phyloP scores from a whole-genome alignment of 1,139 yeast genomes.

The Geotrichum citri-aurantii region DNA sequence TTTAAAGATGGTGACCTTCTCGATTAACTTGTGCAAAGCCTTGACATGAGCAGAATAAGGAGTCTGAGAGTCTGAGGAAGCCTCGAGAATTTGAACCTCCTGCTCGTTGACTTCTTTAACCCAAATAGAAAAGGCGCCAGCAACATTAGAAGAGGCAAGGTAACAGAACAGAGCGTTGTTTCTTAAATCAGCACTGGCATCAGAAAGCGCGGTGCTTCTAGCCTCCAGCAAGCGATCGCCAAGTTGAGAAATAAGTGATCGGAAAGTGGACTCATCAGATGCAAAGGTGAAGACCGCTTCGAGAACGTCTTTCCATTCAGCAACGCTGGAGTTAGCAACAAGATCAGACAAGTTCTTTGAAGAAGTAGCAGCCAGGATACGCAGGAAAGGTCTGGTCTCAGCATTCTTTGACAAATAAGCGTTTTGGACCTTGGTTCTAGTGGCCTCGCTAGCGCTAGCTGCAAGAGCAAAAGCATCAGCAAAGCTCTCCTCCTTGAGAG shows the following conservation, averaged over 20 bases:
- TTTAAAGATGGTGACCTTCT: constrained; percentile 73
- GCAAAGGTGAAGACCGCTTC: constrained; percentile 58
- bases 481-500: constrained; percentile 58
- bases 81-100: constrained; percentile 49
- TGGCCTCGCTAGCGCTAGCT: constrained; percentile 52
- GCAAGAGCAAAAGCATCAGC: constrained; percentile 82
- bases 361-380: constrained; percentile 65
- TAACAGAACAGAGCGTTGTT: constrained; percentile 73
- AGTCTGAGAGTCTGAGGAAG: constrained; percentile 42
- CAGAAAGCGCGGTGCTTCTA: constrained; percentile 26
- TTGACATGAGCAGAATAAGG: constrained; percentile 82
- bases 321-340: constrained; percentile 68
- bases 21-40: constrained; percentile 75
- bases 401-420: constrained; percentile 62
- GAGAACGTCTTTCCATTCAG: constrained; percentile 82
- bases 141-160: constrained; percentile 75
- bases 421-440: constrained; percentile 62
- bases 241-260: constrained; percentile 52
- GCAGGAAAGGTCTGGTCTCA: constrained; percentile 53
- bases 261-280: constrained; percentile 42
- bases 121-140: constrained; percentile 80
- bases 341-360: constrained; percentile 61
- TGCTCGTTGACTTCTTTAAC: constrained; percentile 59
- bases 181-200: constrained; percentile 42
- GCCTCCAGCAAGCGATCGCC: constrained; percentile 64